A percentile compares a stretch with the other conserved stretches of the same genome.
Conservation (phyloP, 2,329 filamentous ascomycete species). For the Hymenoscyphus albidus region DNA sequence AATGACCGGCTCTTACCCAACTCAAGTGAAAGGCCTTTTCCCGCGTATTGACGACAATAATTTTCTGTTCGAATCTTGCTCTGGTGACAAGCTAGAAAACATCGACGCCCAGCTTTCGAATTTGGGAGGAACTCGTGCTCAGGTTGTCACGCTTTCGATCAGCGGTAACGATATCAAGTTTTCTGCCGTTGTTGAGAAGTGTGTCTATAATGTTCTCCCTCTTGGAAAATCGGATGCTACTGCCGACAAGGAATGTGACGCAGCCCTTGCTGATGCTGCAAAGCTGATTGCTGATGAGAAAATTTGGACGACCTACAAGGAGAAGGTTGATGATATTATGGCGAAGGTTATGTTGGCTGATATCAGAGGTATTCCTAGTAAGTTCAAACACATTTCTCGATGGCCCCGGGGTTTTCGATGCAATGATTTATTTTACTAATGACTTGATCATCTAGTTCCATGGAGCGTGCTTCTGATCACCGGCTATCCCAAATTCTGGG, state of each 20-base stretch:
- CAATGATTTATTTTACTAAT: background rate
- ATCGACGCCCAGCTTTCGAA: conserved; percentile 1
- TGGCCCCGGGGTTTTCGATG: background rate
- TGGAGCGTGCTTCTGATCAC: background rate
- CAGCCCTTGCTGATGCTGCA: background rate
- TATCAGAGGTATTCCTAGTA: background rate
- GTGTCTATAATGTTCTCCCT: conserved; percentile 2
- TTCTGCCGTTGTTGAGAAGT: background rate
- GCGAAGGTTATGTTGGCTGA: background rate
- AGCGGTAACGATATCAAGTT: conserved; percentile 8
- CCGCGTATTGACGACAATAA: background rate
- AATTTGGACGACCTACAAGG: conserved; percentile 3
- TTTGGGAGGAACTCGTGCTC: background rate
- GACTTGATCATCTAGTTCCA: background rate
- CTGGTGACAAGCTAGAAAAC: background rate
- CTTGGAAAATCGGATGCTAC: background rate
- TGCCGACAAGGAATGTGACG: background rate
- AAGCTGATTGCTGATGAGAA: background rate
- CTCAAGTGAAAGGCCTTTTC: background rate
- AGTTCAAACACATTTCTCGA: background rate
- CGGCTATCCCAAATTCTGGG: conserved; percentile 7
- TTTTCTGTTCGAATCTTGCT: conserved; percentile 2
- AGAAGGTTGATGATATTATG: conserved; percentile 1
- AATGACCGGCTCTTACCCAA: conserved; percentile 1
- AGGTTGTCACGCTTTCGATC: conserved; percentile 9